Evolutionary conservation across 2,329 filamentous ascomycete species (phyloP), one percentile per base, ranked within the genome.

Genomic region (Metarhizium rileyi): DNA sequence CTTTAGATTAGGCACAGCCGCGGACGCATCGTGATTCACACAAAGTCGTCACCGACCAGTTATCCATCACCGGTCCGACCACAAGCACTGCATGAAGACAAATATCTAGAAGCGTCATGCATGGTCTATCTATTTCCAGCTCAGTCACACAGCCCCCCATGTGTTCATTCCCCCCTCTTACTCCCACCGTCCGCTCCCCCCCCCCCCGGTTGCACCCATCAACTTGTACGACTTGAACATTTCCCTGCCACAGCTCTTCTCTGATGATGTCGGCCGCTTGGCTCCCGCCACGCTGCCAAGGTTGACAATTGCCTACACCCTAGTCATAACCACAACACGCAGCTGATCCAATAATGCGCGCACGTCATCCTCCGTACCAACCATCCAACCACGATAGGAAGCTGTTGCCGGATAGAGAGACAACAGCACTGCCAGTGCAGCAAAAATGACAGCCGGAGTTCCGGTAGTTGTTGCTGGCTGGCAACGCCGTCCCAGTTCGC

Each of bases 101-200:
- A 42, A 14, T 5, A 14, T 42, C 18, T 14, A 23, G 22, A 42
- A 42, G 20, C 35, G 43, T 48, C 25, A 48, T 53, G 53, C 53
- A 54, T 50, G 52, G 52, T 58, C 55, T 57, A 57, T 56, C 55
- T 56, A 57, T 57, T n/a, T 47, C 26, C 38, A 18, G 35, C 33
- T 33, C 25, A 18, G 14, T 49, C 43, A 28, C 5, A 16, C 26
- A 22, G 23, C n/a, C n/a, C 10, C 30, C 47, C 18, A 18, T 40
- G n/a, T 20, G 33, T 40, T 23, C 5, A 25, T 33, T 5, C 30
- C 38, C 30, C 41, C 35, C 46, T 30, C 28, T n/a, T 18, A 23
- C 18, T 28, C 45, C 38, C 25, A 27, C 23, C 25, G 16, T 41
- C 33, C 20, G 30, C 30, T 33, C 30, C 30, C 30, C 5, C 12